These are phyloP conservation scores for Crucibulum laeve DNA, from an alignment of 768 basidiomycete genomes.

Conservation along the genomic window DNA sequence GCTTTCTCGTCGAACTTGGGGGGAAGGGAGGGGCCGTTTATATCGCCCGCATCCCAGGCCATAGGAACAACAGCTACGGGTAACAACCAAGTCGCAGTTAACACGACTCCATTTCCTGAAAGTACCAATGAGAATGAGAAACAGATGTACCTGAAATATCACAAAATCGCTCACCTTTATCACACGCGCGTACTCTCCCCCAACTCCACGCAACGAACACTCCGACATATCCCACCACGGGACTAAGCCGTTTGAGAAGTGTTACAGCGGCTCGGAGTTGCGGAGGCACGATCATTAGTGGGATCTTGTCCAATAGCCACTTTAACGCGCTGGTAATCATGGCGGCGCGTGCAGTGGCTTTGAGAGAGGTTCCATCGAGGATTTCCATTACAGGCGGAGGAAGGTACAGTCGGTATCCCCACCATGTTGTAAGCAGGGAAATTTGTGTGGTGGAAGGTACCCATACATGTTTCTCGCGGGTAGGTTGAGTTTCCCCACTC, in stretches of 20 bases:
- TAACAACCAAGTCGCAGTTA: constrained; percentile 80
- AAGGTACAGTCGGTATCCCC: constrained; percentile 76
- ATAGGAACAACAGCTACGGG: constrained; percentile 74
- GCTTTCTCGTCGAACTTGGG: constrained; percentile 8
- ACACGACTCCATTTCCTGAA: constrained; percentile 70
- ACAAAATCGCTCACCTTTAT: constrained; percentile 46
- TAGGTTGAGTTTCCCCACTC: constrained; percentile 17
- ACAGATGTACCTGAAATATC: constrained; percentile 5
- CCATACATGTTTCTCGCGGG: constrained; percentile 43
- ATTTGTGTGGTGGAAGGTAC: constrained; percentile 71
- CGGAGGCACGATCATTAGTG: constrained; percentile 52
- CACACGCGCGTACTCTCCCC: constrained; percentile 60
- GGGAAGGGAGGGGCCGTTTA: constrained; percentile 26
- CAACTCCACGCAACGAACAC: constrained; percentile 80
- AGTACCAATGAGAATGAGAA: constrained; percentile 4
- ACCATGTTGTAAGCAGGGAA: constrained; percentile 74
- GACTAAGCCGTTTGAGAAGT: constrained; percentile 59
- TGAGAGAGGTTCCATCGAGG: constrained; percentile 58
- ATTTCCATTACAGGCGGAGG: constrained; percentile 70
- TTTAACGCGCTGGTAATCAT: constrained; percentile 71
- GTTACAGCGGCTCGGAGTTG: constrained; percentile 53
- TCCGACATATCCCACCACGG: constrained; percentile 68
- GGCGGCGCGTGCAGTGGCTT: constrained; percentile 70
- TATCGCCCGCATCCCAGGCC: constrained; percentile 58
- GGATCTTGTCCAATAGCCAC: constrained; percentile 66